phyloP scores from a whole-genome alignment of 2,329 filamentous ascomycete genomes.

The Colletotrichum aenigma region DNA sequence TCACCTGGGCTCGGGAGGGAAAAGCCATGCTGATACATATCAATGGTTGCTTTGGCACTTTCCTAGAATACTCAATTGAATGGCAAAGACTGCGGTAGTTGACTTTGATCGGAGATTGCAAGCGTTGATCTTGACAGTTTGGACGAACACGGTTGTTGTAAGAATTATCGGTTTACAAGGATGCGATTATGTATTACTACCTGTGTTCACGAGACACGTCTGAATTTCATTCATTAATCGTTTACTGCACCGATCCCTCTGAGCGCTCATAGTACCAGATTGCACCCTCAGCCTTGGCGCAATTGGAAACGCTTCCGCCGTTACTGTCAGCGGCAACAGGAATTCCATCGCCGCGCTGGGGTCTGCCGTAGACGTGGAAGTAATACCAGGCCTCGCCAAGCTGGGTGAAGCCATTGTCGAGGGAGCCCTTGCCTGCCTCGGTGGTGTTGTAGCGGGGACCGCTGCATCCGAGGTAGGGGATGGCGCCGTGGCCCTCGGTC shows the following conservation, averaged over 20 bases:
- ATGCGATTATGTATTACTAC: neutral
- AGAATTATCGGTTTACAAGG: neutral
- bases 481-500: conserved; percentile 51
- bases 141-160: neutral
- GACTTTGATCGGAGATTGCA: neutral
- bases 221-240: too few species aligned
- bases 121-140: neutral
- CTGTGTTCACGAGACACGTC: neutral
- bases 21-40: neutral
- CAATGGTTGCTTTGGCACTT: neutral
- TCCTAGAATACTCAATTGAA: neutral
- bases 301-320: conserved; percentile 55
- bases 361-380: conserved; percentile 60
- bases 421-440: conserved; percentile 54
- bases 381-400: conserved; percentile 72
- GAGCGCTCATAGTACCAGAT: conserved; percentile 60
- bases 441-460: conserved; percentile 67
- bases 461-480: conserved; percentile 66
- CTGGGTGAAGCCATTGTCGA: conserved; percentile 61
- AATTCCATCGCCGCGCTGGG: conserved; percentile 55
- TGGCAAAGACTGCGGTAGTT: neutral
- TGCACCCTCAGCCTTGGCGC: conserved; percentile 56
- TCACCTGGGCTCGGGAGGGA: neutral
- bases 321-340: conserved; percentile 48
- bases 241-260: conserved; percentile 21